Percentiles rank a stretch among this genome's conserved stretches.
phyloP scores from a whole-genome alignment of 2,329 filamentous ascomycete genomes.

The Elsinoe australis region DNA sequence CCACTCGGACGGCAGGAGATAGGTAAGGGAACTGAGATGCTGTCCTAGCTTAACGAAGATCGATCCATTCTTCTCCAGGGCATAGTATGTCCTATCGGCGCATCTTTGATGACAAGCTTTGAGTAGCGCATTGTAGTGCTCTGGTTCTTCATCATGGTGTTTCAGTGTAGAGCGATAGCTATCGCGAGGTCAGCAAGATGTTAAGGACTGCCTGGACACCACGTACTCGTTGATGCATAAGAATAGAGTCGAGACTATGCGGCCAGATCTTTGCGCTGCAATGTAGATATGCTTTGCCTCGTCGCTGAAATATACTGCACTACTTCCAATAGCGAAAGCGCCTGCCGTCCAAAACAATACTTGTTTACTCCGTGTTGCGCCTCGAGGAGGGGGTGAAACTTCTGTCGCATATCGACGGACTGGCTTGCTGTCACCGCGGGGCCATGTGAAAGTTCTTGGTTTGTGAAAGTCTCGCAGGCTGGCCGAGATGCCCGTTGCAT shows the following conservation, averaged over 20 bases:
- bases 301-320: slow-evolving; percentile 46
- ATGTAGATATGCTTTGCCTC: slow-evolving; percentile 70
- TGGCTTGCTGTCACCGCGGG: slow-evolving; percentile 11
- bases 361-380: slow-evolving; percentile 27
- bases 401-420: slow-evolving; percentile 18
- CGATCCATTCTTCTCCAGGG: slow-evolving; percentile 90
- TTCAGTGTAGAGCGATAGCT: slow-evolving; percentile 87
- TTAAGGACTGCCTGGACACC: neutral
- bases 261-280: slow-evolving; percentile 66
- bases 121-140: slow-evolving; percentile 57
- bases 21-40: slow-evolving; percentile 93
- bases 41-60: slow-evolving; percentile 98
- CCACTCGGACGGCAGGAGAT: slow-evolving; percentile 85
- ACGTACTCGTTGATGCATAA: slow-evolving; percentile 84
- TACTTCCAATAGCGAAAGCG: slow-evolving; percentile 29
- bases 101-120: slow-evolving; percentile 87
- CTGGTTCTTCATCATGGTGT: slow-evolving; percentile 55
- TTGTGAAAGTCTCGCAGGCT: neutral
- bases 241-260: slow-evolving; percentile 66
- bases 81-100: slow-evolving; percentile 74
- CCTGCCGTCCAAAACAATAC: slow-evolving; percentile 23
- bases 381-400: neutral
- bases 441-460: neutral
- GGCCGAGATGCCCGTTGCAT: neutral
- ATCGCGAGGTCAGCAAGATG: slow-evolving; percentile 10